These are phyloP conservation scores for Claviceps lovelessii DNA, from an alignment of 2,329 filamentous ascomycete genomes.

Conservation along the genomic window DNA sequence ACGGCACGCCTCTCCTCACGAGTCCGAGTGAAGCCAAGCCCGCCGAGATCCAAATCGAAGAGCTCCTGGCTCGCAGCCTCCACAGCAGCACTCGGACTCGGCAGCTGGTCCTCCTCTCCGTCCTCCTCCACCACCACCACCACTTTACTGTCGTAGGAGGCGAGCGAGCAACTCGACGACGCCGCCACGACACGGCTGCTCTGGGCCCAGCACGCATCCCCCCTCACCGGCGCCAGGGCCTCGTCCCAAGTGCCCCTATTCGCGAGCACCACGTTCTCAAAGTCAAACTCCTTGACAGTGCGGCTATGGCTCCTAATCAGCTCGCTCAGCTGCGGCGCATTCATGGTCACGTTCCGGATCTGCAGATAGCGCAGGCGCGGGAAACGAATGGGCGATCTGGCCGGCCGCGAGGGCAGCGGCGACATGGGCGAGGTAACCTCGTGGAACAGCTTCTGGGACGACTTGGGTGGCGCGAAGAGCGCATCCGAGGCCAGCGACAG, in stretches of 20 bases:
- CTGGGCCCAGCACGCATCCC: slow-evolving; percentile 23
- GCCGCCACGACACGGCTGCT: slow-evolving; percentile 12
- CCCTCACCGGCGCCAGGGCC: slow-evolving; percentile 55
- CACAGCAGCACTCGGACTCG: slow-evolving; percentile 38
- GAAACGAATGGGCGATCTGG: slow-evolving; percentile 47
- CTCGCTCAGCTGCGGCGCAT: slow-evolving; percentile 52
- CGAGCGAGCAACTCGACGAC: slow-evolving; percentile 19
- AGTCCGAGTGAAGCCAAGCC: slow-evolving; percentile 22
- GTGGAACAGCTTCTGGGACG: slow-evolving; percentile 44
- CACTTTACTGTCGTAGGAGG: slow-evolving; percentile 17
- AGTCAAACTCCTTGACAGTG: slow-evolving; percentile 63
- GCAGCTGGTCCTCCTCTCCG: slow-evolving; percentile 19
- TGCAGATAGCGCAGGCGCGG: slow-evolving; percentile 52
- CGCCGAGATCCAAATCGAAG: slow-evolving; percentile 24
- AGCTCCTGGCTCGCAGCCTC: slow-evolving; percentile 38
- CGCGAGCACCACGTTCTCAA: slow-evolving; percentile 59
- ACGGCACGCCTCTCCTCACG: slow-evolving; percentile 19
- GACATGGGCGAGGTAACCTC: slow-evolving; percentile 53
- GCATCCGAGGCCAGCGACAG: slow-evolving; percentile 56
- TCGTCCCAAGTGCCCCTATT: slow-evolving; percentile 65
- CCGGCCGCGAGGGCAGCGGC: slow-evolving; percentile 38
- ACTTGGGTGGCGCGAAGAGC: slow-evolving; percentile 44
- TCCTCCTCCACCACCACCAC: slow-evolving; percentile 13
- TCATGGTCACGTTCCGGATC: slow-evolving; percentile 59
- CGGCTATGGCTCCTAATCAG: slow-evolving; percentile 54